phyloP scores from a whole-genome alignment of 2,329 filamentous ascomycete genomes.

The Diaporthe citri region DNA sequence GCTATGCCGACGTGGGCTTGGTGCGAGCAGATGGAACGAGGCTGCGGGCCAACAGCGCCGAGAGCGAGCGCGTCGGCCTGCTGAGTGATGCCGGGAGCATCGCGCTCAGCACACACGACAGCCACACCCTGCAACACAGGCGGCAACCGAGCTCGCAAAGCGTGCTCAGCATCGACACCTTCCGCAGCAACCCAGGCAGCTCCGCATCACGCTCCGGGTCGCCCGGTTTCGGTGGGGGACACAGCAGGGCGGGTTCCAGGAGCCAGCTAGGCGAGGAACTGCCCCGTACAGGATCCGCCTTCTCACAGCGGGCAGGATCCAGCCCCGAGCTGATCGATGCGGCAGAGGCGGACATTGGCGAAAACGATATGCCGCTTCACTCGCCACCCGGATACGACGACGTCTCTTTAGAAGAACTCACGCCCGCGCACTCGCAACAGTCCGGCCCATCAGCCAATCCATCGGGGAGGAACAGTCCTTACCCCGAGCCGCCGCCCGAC shows the following conservation, averaged over 20 bases:
- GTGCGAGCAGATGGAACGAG: conserved; percentile 83
- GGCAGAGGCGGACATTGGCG: conserved; percentile 60
- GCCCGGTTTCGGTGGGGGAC: conserved; percentile 42
- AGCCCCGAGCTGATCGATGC: conserved; percentile 65
- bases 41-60: conserved; percentile 78
- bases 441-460: conserved; percentile 33
- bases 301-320: conserved; percentile 58
- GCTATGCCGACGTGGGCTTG: conserved; percentile 81
- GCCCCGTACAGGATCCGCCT: conserved; percentile 43
- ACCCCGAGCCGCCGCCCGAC: conserved; percentile 63
- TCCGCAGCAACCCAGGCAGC: conserved; percentile 44
- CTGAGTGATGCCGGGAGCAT: conserved; percentile 80
- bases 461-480: conserved; percentile 56
- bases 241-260: conserved; percentile 59
- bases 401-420: conserved; percentile 57
- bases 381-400: conserved; percentile 68
- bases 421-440: conserved; percentile 45
- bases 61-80: conserved; percentile 79
- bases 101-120: conserved; percentile 45
- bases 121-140: conserved; percentile 49
- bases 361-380: conserved; percentile 57
- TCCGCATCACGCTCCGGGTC: conserved; percentile 41
- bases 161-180: conserved; percentile 63
- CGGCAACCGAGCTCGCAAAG: conserved; percentile 67
- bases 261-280: conserved; percentile 42